Evolutionary conservation across 2,329 filamentous ascomycete genomes (phyloP).

Genomic region (Daldinia sp.): DNA sequence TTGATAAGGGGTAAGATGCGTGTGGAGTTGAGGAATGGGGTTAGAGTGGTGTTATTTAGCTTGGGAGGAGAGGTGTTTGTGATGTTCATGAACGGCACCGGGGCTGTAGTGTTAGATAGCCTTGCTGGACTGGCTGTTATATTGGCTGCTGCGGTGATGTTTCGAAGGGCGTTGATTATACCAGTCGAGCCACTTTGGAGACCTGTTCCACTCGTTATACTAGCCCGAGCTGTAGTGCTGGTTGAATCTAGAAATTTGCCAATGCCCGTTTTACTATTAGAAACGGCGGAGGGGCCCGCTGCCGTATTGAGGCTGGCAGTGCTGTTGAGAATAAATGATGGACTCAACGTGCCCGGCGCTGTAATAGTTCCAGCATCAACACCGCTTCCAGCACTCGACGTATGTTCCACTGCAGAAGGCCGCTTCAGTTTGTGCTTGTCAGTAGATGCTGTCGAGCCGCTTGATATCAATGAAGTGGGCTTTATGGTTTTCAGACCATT

Average conservation of each 20-base stretch:
- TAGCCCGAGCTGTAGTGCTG: not conserved
- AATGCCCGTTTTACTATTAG: too few relatives aligned
- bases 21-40: slow-evolving; percentile 25
- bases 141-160: slow-evolving; percentile 24
- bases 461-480: slow-evolving; percentile 1
- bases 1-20: slow-evolving; percentile 24
- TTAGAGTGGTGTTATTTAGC: slow-evolving; percentile 7
- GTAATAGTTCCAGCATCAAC: not conserved
- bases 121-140: slow-evolving; percentile 11
- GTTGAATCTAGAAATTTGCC: too few relatives aligned
- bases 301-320: too few relatives aligned
- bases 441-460: slow-evolving; percentile 11
- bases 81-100: slow-evolving; percentile 30
- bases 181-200: too few relatives aligned
- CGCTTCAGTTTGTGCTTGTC: slow-evolving; percentile 34
- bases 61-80: slow-evolving; percentile 15
- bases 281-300: too few relatives aligned
- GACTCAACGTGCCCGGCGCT: not conserved
- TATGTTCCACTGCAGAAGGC: slow-evolving; percentile 8
- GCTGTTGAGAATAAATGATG: not conserved
- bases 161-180: slow-evolving; percentile 4
- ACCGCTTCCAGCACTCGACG: slow-evolving; percentile 7
- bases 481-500: slow-evolving; percentile 2
- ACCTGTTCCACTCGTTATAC: too few relatives aligned
- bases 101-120: slow-evolving; percentile 22